Percentiles rank a stretch among this genome's conserved stretches.
phyloP scores from a whole-genome alignment of 1,139 yeast genomes.

The Suhomyces guaymorum region DNA sequence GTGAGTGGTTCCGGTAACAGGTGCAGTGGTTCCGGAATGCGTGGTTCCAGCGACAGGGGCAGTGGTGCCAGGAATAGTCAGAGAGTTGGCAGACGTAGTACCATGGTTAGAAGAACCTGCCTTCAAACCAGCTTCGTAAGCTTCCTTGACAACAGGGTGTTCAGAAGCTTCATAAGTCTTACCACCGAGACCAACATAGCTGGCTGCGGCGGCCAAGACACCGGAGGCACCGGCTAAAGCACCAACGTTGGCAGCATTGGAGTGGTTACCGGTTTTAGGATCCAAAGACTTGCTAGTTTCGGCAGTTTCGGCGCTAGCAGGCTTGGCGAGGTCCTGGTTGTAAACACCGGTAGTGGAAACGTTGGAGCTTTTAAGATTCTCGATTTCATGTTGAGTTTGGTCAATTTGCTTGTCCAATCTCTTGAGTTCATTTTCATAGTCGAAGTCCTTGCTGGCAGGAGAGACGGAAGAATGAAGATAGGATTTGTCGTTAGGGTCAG shows the following conservation, averaged over 20 bases:
- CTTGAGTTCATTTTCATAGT: slow-evolving; percentile 25
- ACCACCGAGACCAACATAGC: slow-evolving; percentile 16
- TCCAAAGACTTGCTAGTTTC: slow-evolving; percentile 1
- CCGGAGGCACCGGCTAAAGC: slow-evolving; percentile 13
- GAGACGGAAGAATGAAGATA: slow-evolving; percentile 15
- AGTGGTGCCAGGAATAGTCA: no score
- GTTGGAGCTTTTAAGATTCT: slow-evolving; percentile 20
- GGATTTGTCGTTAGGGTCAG: slow-evolving; percentile 6
- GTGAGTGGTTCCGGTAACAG: neutral
- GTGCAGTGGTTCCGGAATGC: neutral
- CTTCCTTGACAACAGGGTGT: slow-evolving; percentile 17
- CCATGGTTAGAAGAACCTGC: slow-evolving; percentile 4
- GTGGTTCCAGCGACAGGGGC: neutral
- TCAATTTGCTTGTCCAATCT: slow-evolving; percentile 27
- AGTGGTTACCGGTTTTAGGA: slow-evolving; percentile 6
- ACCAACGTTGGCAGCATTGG: slow-evolving; percentile 6
- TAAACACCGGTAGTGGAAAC: slow-evolving; percentile 22
- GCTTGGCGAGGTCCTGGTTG: slow-evolving; percentile 18
- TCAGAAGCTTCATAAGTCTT: slow-evolving; percentile 5
- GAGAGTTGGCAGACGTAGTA: no score
- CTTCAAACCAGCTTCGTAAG: slow-evolving; percentile 20
- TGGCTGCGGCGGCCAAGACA: slow-evolving; percentile 19
- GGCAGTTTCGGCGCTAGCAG: no score
- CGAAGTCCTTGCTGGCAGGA: slow-evolving; percentile 21
- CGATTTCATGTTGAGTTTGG: slow-evolving; percentile 29